Conservation (phyloP, 352 stramenopile genomes). For the Globisporangium camurandrum region DNA sequence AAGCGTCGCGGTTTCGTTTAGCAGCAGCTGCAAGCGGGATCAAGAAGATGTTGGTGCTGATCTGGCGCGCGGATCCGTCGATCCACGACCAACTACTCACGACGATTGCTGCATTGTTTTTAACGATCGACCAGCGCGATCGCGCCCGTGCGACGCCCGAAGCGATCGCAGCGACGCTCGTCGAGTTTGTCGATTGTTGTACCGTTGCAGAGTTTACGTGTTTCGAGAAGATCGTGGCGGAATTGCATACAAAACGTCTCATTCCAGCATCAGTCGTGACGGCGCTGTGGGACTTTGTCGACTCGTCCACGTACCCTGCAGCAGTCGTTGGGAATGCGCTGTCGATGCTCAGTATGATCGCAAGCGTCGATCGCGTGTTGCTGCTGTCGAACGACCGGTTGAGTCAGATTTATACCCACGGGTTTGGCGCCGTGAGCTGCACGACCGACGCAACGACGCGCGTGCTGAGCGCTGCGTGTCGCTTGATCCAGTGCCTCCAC, state of each 20-base stretch:
- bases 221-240: constrained; percentile 63
- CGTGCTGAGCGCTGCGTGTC: constrained; percentile 50
- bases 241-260: constrained; percentile 49
- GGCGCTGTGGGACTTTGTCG: constrained; percentile 63
- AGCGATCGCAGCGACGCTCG: constrained; percentile 50
- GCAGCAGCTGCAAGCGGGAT: constrained; percentile 86
- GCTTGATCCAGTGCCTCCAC: constrained; percentile 56
- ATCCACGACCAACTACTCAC: constrained; percentile 89
- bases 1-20: constrained; percentile 87
- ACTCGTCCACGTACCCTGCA: constrained; percentile 42
- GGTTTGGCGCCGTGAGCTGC: constrained; percentile 48
- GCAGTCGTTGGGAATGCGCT: constrained; percentile 61
- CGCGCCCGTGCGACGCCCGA: constrained; percentile 30
- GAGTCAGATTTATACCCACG: constrained; percentile 40
- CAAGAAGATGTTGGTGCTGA: constrained; percentile 87
- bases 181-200: constrained; percentile 72
- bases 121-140: constrained; percentile 41
- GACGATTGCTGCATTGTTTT: constrained; percentile 68
- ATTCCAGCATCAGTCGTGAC: constrained; percentile 57
- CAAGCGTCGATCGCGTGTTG: constrained; percentile 52
- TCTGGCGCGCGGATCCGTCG: constrained; percentile 84
- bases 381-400: constrained; percentile 57
- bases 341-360: constrained; percentile 58
- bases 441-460: constrained; percentile 40
- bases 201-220: constrained; percentile 72